Evolutionary conservation across 2,329 filamentous ascomycete species (phyloP).

Genomic region (Phyllosticta ampelicida): DNA sequence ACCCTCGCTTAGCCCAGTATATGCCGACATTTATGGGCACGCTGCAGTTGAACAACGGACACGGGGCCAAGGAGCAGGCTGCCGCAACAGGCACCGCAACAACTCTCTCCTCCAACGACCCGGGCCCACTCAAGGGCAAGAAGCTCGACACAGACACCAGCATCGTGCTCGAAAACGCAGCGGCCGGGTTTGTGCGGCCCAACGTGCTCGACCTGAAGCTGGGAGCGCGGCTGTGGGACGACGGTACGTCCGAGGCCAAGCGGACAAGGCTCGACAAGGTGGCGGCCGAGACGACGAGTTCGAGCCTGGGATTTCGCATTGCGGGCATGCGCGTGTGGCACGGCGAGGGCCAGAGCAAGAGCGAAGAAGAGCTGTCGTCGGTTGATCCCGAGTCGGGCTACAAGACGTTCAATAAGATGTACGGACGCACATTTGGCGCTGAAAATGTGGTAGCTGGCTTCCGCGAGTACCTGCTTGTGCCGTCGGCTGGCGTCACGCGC

Average conservation of each 20-base stretch:
- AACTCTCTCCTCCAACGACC: constrained; percentile 14
- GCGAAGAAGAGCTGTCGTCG: constrained; percentile 17
- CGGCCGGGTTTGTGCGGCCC: constrained; percentile 67
- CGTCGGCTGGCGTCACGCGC: constrained; percentile 27
- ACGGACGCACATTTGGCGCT: constrained; percentile 48
- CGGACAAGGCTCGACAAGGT: constrained; percentile 49
- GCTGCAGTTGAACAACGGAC: constrained; percentile 52
- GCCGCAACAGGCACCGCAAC: constrained; percentile 18
- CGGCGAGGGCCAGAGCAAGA: constrained; percentile 14
- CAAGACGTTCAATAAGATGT: constrained; percentile 54
- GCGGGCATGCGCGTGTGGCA: constrained; percentile 54
- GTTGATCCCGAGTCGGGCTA: constrained; percentile 42
- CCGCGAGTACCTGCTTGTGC: constrained; percentile 42
- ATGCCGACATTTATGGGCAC: constrained; percentile 83
- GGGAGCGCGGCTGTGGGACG: constrained; percentile 75
- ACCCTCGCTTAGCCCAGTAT: constrained; percentile 64
- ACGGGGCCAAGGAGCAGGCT: constrained; percentile 11
- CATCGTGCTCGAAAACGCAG: constrained; percentile 76
- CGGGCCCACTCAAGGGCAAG: constrained; percentile 40
- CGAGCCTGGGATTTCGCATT: constrained; percentile 51
- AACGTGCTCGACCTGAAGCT: constrained; percentile 94
- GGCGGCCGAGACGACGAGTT: constrained; percentile 47
- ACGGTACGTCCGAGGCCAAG: constrained; percentile 50
- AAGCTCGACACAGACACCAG: constrained; percentile 67
- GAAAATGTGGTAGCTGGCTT: constrained; percentile 49